Evolutionary conservation across 768 basidiomycete genomes (phyloP).

Genomic region (Lactarius hatsudake): DNA sequence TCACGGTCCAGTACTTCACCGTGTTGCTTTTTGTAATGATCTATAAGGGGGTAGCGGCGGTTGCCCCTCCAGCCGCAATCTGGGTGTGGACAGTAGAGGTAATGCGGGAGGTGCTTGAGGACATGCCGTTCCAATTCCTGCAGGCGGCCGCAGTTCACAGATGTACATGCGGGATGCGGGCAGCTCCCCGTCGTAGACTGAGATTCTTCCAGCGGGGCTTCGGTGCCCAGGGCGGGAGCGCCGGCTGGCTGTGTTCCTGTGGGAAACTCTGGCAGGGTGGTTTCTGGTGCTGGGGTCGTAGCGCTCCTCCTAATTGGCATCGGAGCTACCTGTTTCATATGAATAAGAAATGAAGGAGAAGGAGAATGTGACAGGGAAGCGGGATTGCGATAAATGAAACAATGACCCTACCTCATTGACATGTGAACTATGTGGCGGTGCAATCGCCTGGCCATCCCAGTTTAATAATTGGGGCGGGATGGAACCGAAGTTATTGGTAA

Average conservation of each 20-base stretch:
- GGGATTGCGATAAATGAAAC: not conserved
- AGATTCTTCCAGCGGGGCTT: not conserved
- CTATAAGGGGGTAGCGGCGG: not conserved
- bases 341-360: not conserved
- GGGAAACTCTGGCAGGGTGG: not conserved
- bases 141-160: not conserved
- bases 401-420: not conserved
- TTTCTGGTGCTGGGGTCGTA: not conserved
- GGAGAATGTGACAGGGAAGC: not conserved
- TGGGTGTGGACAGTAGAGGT: not conserved
- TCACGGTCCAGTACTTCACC: not conserved
- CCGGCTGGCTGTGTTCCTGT: not conserved
- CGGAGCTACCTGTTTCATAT: not conserved
- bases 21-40: not conserved
- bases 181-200: not conserved
- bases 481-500: not conserved
- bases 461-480: not conserved
- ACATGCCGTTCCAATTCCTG: constrained; percentile 13
- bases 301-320: too few relatives aligned
- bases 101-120: not conserved
- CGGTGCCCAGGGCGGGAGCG: not conserved
- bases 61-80: not conserved
- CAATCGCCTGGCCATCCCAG: not conserved
- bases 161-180: not conserved
- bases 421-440: not conserved